Conservation (phyloP, 768 basidiomycete species). For the Filobasidium floriforme region DNA sequence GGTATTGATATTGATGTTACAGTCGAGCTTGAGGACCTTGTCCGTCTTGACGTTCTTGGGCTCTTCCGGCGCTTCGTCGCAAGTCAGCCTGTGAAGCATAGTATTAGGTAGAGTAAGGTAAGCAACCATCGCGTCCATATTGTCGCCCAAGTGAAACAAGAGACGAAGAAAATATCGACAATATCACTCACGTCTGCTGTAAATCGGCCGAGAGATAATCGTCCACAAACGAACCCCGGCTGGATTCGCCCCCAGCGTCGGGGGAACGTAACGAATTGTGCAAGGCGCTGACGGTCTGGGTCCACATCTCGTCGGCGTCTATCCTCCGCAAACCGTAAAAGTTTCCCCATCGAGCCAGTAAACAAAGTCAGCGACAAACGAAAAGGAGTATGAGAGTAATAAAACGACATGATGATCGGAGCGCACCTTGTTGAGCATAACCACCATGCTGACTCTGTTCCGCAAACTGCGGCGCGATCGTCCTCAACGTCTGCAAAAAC, state of each 20-base stretch:
- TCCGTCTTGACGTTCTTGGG: slow-evolving; percentile 58
- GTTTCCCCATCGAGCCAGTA: no score
- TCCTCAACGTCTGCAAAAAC: slow-evolving; percentile 62
- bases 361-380: background rate
- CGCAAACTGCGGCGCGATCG: slow-evolving; percentile 81
- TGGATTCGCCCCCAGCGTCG: background rate
- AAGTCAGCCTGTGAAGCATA: slow-evolving; percentile 57
- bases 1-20: slow-evolving; percentile 77
- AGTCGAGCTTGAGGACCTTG: slow-evolving; percentile 77
- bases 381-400: background rate
- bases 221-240: slow-evolving; percentile 28
- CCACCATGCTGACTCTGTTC: slow-evolving; percentile 54
- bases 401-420: background rate
- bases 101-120: background rate
- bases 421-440: slow-evolving; percentile 69
- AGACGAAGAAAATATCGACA: no score
- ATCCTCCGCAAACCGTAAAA: no score
- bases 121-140: background rate
- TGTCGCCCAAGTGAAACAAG: no score
- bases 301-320: slow-evolving; percentile 45
- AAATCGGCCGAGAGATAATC: slow-evolving; percentile 31
- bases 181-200: slow-evolving; percentile 32
- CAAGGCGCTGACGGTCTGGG: slow-evolving; percentile 34
- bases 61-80: slow-evolving; percentile 77
- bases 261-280: slow-evolving; percentile 18